Conservation (phyloP, 495 filamentous ascomycete genomes). For the Hypomontagnella monticulosa region DNA sequence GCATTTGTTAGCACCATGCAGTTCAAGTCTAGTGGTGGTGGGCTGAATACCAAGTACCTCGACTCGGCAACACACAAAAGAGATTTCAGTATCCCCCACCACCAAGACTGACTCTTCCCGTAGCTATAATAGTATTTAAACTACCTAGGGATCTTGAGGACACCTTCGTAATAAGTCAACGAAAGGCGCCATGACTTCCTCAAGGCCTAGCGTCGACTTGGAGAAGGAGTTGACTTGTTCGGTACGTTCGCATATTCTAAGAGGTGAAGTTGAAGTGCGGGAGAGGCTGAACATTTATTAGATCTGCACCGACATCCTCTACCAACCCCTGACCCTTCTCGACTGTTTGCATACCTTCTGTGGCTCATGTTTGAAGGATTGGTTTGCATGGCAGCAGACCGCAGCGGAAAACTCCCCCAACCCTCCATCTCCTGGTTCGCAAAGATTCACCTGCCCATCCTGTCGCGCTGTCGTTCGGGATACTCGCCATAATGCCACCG, state of each 20-base stretch:
- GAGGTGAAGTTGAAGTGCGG: not conserved
- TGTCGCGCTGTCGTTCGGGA: slow-evolving; percentile 87
- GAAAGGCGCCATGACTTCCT: slow-evolving; percentile 29
- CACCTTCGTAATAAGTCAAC: slow-evolving; percentile 4
- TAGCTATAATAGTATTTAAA: slow-evolving; percentile 7
- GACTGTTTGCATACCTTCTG: slow-evolving; percentile 98
- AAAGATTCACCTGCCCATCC: slow-evolving; percentile 86
- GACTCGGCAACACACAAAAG: slow-evolving; percentile 19
- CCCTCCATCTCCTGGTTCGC: slow-evolving; percentile 55
- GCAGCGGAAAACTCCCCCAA: slow-evolving; percentile 56
- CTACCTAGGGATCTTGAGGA: not conserved
- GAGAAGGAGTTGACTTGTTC: slow-evolving; percentile 94
- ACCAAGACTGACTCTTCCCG: slow-evolving; percentile 18
- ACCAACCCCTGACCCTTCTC: slow-evolving; percentile 93
- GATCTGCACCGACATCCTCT: slow-evolving; percentile 97
- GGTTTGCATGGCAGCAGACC: slow-evolving; percentile 76
- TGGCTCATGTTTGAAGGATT: slow-evolving; percentile 91
- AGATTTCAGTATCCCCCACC: slow-evolving; percentile 12
- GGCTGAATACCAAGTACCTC: slow-evolving; percentile 35
- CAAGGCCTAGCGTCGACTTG: slow-evolving; percentile 65
- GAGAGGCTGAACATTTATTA: slow-evolving; percentile 47
- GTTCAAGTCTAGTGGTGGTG: slow-evolving; percentile 27
- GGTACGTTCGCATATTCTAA: slow-evolving; percentile 61
- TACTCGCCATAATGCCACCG: slow-evolving; percentile 83
- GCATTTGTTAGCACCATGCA: slow-evolving; percentile 36